A percentile compares a stretch with the other conserved stretches of the same genome.
Evolutionary conservation across 495 filamentous ascomycete genomes (phyloP).

Genomic region (Podospora pseudopauciseta): DNA sequence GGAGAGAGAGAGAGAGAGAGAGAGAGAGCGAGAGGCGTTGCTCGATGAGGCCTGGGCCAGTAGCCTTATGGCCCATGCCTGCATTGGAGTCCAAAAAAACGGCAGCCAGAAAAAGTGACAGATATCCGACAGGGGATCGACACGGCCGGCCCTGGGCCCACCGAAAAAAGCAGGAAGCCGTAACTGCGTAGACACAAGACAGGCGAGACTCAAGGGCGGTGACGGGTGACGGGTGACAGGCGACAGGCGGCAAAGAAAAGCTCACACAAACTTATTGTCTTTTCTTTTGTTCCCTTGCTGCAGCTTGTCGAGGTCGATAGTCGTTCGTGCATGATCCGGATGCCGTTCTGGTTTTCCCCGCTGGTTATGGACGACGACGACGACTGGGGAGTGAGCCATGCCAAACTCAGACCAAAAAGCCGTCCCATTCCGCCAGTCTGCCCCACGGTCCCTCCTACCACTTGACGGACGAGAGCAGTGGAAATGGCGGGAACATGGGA

Average conservation of each 20-base stretch:
- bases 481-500: constrained; percentile 18
- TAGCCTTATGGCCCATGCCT: constrained; percentile 1
- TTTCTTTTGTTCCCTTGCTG: constrained; percentile 1
- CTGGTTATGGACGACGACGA: not conserved
- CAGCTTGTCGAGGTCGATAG: constrained; percentile 20
- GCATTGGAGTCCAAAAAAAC: not conserved
- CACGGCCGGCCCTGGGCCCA: constrained; percentile 2
- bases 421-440: constrained; percentile 6
- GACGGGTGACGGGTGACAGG: constrained; percentile 9
- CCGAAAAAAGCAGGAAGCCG: constrained; percentile 12
- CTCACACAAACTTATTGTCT: constrained; percentile 17
- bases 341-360: not conserved
- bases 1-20: no score
- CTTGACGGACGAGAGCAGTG: constrained; percentile 2
- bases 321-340: constrained; percentile 6
- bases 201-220: constrained; percentile 1
- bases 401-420: not conserved
- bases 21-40: not conserved
- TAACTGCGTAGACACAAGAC: not conserved
- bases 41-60: constrained; percentile 4
- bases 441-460: not conserved
- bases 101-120: constrained; percentile 14
- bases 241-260: not conserved
- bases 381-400: not conserved
- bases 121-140: constrained; percentile 14